Evolutionary conservation across 305 asterid genomes (phyloP), one percentile per base, ranked within the genome.

Genomic region (Fraxinus nigra): DNA sequence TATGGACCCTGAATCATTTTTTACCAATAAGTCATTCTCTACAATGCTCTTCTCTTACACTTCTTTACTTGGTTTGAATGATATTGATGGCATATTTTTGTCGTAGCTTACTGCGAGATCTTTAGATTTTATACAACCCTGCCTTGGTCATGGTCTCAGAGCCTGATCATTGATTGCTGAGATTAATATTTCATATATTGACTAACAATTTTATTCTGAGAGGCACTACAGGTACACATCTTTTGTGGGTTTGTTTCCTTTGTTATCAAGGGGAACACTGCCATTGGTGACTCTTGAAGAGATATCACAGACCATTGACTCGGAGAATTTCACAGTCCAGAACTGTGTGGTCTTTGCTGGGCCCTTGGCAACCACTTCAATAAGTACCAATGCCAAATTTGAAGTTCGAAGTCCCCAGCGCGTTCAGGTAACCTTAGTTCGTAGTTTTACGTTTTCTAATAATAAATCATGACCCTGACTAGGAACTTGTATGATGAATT

Each of bases 371-470:
- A 86, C 95, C 84, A 92, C 98, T 88, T 87, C 95, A n/a, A 84
- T 95, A 80, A 85, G 91, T 10, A 91, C 97, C 86, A 95, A 89
- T 20, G 98, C 99, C 76, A 95, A 93, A 87, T 95, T 92, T 51
- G 99, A 95, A 91, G 94, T 95, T 83, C 91, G 95, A 81, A 95
- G 99, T 85, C 99, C 99, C 65, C 92, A 92, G 77, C 92, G 99
- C 28, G 97, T 95, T 82, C 99, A 95, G 96, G 99, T 95, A 72
- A 65, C 16, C 65, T 37, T 13, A 67, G 72, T 54, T 70, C 22
- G 13, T 37, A 34, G 33, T 43, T 77, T 13, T 43, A 28, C 24
- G 37, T 75, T 26, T 65, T 65, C 35, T 65, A 65, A 26, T 65
- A 24, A 65, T 65, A 65, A 65, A 65, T 10, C 28, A 35, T n/a